A percentile compares a stretch with the other conserved stretches of the same genome.
These are phyloP conservation scores for Phytophthora pini DNA, from an alignment of 352 stramenopile species.

Conservation along the genomic window DNA sequence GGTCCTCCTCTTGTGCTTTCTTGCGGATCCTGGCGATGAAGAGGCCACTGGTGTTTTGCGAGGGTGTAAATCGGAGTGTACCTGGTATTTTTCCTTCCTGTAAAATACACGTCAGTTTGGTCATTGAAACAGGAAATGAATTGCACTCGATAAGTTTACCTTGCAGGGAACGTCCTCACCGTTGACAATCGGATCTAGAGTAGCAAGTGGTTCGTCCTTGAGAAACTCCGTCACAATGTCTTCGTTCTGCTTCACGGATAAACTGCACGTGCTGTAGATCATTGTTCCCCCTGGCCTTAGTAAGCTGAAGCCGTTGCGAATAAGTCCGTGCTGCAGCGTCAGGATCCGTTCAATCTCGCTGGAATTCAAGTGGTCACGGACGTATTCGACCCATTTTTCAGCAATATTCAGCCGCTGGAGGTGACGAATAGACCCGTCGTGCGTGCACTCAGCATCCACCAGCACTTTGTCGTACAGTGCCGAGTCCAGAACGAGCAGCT, in stretches of 20 bases:
- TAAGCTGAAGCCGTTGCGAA: constrained; percentile 88
- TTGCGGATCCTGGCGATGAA: constrained; percentile 78
- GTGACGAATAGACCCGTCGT: constrained; percentile 94
- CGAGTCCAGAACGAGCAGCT: constrained; percentile 32
- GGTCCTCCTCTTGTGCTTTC: not conserved
- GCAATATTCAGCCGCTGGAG: constrained; percentile 72
- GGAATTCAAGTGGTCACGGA: constrained; percentile 67
- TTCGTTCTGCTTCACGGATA: constrained; percentile 94
- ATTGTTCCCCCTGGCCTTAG: constrained; percentile 89
- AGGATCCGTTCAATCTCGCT: constrained; percentile 65
- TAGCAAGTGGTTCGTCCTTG: constrained; percentile 41
- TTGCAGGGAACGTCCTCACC: constrained; percentile 53
- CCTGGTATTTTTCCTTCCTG: constrained; percentile 56
- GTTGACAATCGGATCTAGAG: constrained; percentile 45
- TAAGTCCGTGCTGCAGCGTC: constrained; percentile 63
- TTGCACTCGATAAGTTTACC: constrained; percentile 23
- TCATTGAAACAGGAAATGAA: not conserved
- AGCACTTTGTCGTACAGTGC: constrained; percentile 93
- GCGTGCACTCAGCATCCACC: constrained; percentile 96
- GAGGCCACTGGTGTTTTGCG: constrained; percentile 70
- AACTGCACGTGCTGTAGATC: constrained; percentile 96
- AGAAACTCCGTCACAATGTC: constrained; percentile 90
- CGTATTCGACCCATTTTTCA: constrained; percentile 79
- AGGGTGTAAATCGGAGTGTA: constrained; percentile 78
- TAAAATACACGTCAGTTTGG: not conserved